These are phyloP conservation scores for Penicillium sclerotiorum DNA, from an alignment of 2,329 filamentous ascomycete species.

Conservation along the genomic window DNA sequence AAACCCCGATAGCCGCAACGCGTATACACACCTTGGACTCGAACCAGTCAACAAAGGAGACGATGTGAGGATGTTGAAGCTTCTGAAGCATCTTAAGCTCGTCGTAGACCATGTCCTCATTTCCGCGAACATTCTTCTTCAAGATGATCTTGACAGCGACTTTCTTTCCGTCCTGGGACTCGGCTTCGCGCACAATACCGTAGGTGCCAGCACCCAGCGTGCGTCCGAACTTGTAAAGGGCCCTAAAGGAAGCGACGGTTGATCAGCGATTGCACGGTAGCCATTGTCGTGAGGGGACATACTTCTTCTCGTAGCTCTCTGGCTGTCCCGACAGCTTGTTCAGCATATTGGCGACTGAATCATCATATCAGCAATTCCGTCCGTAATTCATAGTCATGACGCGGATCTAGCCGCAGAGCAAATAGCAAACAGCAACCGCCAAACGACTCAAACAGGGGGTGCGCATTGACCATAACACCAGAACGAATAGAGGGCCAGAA, in stretches of 20 bases:
- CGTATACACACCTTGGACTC: conserved; percentile 76
- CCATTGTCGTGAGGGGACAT: conserved; percentile 31
- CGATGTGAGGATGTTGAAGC: conserved; percentile 91
- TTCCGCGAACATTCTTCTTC: conserved; percentile 98
- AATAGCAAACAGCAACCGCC: neutral
- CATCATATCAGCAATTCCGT: conserved; percentile 12
- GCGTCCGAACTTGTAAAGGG: conserved; percentile 87
- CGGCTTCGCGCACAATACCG: conserved; percentile 95
- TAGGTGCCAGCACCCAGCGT: conserved; percentile 97
- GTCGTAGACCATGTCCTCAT: conserved; percentile 98
- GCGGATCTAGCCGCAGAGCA: neutral
- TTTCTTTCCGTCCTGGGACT: conserved; percentile 73
- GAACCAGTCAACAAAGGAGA: conserved; percentile 98
- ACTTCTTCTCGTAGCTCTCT: conserved; percentile 99
- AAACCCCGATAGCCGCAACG: neutral
- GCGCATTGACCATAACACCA: conserved; percentile 1
- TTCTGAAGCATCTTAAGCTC: conserved; percentile 91
- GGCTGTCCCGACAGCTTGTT: conserved; percentile 96
- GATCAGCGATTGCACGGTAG: neutral
- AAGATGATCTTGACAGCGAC: conserved; percentile 98
- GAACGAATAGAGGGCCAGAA: conserved; percentile 1
- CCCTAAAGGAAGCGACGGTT: conserved; percentile 50
- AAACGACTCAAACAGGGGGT: conserved; percentile 1
- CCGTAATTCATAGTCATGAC: neutral
- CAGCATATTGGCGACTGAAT: conserved; percentile 80